Evolutionary conservation across 139 green algal genomes (phyloP), one percentile per base, ranked within the genome.

Genomic region (Zygnema circumcarinatum): DNA sequence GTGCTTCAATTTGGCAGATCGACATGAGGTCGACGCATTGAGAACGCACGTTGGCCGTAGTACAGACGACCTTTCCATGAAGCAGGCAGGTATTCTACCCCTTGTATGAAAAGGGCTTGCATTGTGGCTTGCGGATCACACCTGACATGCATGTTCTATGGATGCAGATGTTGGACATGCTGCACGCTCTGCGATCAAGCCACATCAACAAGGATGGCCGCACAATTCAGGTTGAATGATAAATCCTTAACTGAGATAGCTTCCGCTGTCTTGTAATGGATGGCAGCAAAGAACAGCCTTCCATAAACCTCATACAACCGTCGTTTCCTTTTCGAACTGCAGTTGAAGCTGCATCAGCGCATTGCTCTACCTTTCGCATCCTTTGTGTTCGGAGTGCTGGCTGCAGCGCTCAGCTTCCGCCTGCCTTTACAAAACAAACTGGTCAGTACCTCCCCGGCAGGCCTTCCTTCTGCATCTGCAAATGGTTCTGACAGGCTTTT

Each of bases 301-400:
- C n/a, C n/a, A n/a, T n/a, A n/a, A n/a, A n/a, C n/a, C n/a, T n/a
- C n/a, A n/a, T n/a, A n/a, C n/a, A n/a, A n/a, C n/a, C n/a, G n/a
- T n/a, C n/a, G n/a, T n/a, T n/a, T n/a, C n/a, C n/a, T n/a, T 62
- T 7, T 3, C 16, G 69, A 16, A 41, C 16, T n/a, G 16, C 78
- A 85, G 80, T 2, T 86, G 1, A 86, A 86, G 80, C n/a, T 86
- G 52, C 80, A 80, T 39, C 80, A 86, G 29, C 80, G 80, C 11
- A 31, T 86, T 36, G 52, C 80, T 20, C 2, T 86, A 41, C 80
- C 80, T 2, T 86, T 86, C 39, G 80, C 80, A 40, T 86, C 62
- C 54, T 22, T 79, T 69, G 42, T 79, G 16, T 86, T 86, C 21
- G 80, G 80, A n/a, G 25, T 40, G 62, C 2, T 79, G 25, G 80